Percentiles rank a stretch among this genome's conserved stretches.
These are phyloP conservation scores for Ilyonectria mors-panacis DNA, from an alignment of 2,329 filamentous ascomycete genomes.

Conservation along the genomic window DNA sequence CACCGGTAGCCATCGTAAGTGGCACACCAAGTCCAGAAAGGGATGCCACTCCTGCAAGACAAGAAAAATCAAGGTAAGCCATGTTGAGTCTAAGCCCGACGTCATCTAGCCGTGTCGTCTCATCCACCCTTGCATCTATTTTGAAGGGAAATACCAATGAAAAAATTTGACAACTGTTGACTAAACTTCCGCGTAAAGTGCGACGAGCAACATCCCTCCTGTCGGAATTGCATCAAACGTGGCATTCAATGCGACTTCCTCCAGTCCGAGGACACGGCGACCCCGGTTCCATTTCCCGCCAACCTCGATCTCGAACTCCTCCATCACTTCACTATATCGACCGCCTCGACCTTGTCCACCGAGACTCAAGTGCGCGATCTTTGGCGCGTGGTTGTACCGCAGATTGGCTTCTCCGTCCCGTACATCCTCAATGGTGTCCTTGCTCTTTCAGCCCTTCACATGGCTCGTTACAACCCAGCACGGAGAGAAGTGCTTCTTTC, in stretches of 20 bases:
- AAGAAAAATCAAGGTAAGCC: slow-evolving; percentile 25
- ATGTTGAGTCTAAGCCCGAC: not conserved
- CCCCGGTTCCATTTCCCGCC: not conserved
- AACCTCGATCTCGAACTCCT: slow-evolving; percentile 19
- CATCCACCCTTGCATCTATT: too few relatives aligned
- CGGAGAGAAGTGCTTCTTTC: slow-evolving; percentile 23
- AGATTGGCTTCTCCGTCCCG: slow-evolving; percentile 23
- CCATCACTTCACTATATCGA: slow-evolving; percentile 26
- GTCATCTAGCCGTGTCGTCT: too few relatives aligned
- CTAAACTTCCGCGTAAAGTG: slow-evolving; percentile 8
- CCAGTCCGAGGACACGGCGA: not conserved
- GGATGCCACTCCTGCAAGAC: slow-evolving; percentile 26
- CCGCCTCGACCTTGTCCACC: slow-evolving; percentile 12
- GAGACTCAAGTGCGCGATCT: slow-evolving; percentile 23
- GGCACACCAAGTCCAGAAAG: slow-evolving; percentile 27
- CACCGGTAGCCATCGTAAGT: slow-evolving; percentile 2
- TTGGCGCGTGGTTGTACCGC: slow-evolving; percentile 24
- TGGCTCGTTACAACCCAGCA: slow-evolving; percentile 20
- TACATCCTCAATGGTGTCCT: slow-evolving; percentile 26
- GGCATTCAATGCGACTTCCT: slow-evolving; percentile 21
- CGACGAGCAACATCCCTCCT: slow-evolving; percentile 27
- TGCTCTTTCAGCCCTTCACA: slow-evolving; percentile 19
- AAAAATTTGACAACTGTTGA: not conserved
- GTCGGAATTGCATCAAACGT: slow-evolving; percentile 23
- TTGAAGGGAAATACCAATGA: not conserved